Conservation (phyloP, 1,284 basidiomycete genomes). For the Melampsora americana region DNA sequence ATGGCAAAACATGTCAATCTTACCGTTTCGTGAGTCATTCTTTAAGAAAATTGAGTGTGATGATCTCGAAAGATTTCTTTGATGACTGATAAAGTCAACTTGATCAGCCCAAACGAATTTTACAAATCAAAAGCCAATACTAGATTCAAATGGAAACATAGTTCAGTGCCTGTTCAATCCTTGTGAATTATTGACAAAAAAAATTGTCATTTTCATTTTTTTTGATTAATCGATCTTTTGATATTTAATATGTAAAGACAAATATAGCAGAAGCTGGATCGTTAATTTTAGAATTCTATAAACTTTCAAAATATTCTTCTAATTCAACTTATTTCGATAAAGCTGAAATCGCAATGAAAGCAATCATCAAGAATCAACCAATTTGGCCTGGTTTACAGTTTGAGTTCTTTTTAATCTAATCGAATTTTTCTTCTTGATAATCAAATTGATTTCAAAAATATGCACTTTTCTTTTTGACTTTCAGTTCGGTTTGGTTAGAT, state of each 20-base stretch:
- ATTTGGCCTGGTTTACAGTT: slow-evolving; percentile 10
- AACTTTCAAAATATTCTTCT: slow-evolving; percentile 48
- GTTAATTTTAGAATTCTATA: slow-evolving; percentile 47
- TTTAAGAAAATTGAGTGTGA: no score
- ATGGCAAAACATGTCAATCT: slow-evolving; percentile 48
- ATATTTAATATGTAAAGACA: no score
- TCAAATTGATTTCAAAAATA: neutral
- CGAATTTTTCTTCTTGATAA: neutral
- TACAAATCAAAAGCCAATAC: neutral
- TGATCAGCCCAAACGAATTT: neutral
- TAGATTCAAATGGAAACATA: neutral
- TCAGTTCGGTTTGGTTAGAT: neutral
- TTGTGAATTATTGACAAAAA: no score
- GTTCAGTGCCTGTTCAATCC: neutral
- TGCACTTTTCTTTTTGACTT: neutral
- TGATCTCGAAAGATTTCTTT: no score
- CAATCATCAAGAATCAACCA: slow-evolving; percentile 42
- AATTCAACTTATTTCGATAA: slow-evolving; percentile 47
- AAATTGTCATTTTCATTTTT: no score
- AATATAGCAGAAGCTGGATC: neutral
- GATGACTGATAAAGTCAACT: no score
- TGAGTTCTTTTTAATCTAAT: neutral
- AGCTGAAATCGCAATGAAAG: slow-evolving; percentile 48
- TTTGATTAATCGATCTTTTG: no score
- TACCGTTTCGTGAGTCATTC: slow-evolving; percentile 48